Evolutionary conservation across 495 filamentous ascomycete genomes (phyloP), one percentile per base, ranked within the genome.

Genomic region (Neohortaea acidophila): DNA sequence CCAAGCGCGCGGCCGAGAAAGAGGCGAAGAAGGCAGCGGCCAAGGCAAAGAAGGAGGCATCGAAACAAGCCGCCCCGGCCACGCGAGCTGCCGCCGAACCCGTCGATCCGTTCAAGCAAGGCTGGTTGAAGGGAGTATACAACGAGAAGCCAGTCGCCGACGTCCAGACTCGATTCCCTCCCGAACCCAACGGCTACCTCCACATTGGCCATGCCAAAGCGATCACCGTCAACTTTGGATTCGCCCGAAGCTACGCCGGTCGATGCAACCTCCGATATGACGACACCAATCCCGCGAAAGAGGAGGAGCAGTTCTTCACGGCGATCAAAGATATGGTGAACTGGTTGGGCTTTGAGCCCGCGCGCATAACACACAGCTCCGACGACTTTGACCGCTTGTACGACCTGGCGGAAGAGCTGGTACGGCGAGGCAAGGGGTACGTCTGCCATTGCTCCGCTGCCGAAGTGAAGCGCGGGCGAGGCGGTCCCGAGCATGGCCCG

Each of bases 171-270:
- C 75, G 84, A 49, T 94, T 97, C 58, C 89, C 89, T 4, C 89
- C 89, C 12, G 91, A 96, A 60, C 85, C 85, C 23, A 79, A 80
- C 48, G 75, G 75, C 39, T 80, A 67, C 57, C 70, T 92, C 11
- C 86, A 92, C 51, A 82, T 94, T 52, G 86, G 86, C 14, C 89
- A 96, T 56, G 76, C 75, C 47, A 96, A 96, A 63, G 89, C 89
- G n/a, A 94, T 97, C 59, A 75, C 83, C 0, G 71, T 96, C 51
- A 97, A 96, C 61, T 96, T 96, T 56, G 91, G 89, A 0, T 94
- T 94, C 60, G 89, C 89, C 9, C 74, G 71, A 48, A 75, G 78
- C 51, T 79, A 93, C 56, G 77, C 78, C 10, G 91, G 91, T 37
- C 63, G 79, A 39, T 79, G 72, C 58, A 63, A 59, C 42, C 48